Evolutionary conservation across 495 filamentous ascomycete genomes (phyloP).

Genomic region (Penicillium egyptiacum): DNA sequence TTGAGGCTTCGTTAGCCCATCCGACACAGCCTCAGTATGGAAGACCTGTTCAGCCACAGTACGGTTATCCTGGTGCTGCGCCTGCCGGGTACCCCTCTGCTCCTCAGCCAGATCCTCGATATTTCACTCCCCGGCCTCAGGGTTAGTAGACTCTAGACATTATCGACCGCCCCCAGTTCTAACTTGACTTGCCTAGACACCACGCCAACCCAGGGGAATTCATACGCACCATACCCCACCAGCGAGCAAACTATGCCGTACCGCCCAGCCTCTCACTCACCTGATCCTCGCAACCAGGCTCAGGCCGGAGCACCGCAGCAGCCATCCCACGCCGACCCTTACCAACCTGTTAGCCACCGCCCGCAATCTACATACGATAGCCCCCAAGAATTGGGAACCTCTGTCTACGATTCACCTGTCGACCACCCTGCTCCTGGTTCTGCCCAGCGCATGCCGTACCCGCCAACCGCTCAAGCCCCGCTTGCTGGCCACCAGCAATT

Average conservation of each 20-base stretch:
- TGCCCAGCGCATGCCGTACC: conserved; percentile 46
- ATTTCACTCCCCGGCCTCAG: conserved; percentile 63
- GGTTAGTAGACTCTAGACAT: conserved; percentile 31
- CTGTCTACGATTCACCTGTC: conserved; percentile 77
- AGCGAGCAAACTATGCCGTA: conserved; percentile 39
- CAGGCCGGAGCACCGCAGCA: conserved; percentile 38
- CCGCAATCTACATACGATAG: conserved; percentile 74
- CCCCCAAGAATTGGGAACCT: conserved; percentile 84
- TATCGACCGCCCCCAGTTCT: background rate
- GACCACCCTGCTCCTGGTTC: conserved; percentile 36
- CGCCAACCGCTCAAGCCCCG: conserved; percentile 42
- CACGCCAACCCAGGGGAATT: conserved; percentile 31
- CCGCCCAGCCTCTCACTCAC: conserved; percentile 43
- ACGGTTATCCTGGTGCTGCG: conserved; percentile 59
- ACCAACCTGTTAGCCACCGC: conserved; percentile 47
- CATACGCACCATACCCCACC: conserved; percentile 33
- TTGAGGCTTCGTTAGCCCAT: conserved; percentile 94
- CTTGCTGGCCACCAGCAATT: conserved; percentile 40
- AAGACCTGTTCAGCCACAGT: conserved; percentile 60
- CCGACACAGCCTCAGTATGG: conserved; percentile 72
- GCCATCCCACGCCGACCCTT: conserved; percentile 42
- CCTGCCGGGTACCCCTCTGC: conserved; percentile 50
- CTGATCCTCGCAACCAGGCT: conserved; percentile 45
- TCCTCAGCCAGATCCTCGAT: conserved; percentile 65
- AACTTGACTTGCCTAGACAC: conserved; percentile 26